Percentiles rank a stretch among this genome's conserved stretches.
phyloP scores from a whole-genome alignment of 73 alveolate species.

The Tetrahymena thermophila region DNA sequence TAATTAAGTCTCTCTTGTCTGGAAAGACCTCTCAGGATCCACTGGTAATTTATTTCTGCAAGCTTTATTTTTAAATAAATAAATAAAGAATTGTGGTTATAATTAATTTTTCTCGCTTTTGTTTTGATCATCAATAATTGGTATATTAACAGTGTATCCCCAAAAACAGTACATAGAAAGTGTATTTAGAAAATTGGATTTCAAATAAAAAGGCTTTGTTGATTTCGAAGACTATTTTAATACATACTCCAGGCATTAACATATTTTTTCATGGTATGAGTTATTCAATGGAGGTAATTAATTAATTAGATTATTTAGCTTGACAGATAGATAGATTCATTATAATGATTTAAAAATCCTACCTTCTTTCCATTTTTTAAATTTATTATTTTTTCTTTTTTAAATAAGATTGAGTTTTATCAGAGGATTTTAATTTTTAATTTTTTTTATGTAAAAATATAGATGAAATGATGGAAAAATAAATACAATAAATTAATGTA shows the following conservation, averaged over 20 bases:
- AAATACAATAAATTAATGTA: background rate
- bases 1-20: background rate
- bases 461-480: background rate
- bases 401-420: no score
- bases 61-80: no score
- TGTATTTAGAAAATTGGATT: background rate
- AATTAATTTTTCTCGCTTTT: background rate
- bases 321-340: no score
- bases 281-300: background rate
- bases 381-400: no score
- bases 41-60: background rate
- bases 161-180: background rate
- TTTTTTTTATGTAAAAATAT: background rate
- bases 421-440: background rate
- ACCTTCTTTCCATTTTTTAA: no score
- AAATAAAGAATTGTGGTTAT: background rate
- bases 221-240: background rate
- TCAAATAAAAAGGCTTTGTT: background rate
- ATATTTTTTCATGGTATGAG: background rate
- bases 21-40: background rate
- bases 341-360: no score
- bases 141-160: background rate
- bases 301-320: background rate
- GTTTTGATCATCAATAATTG: background rate
- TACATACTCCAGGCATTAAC: background rate